Evolutionary conservation across 2,329 filamentous ascomycete species (phyloP).

Genomic region (Aspergillus sp.): DNA sequence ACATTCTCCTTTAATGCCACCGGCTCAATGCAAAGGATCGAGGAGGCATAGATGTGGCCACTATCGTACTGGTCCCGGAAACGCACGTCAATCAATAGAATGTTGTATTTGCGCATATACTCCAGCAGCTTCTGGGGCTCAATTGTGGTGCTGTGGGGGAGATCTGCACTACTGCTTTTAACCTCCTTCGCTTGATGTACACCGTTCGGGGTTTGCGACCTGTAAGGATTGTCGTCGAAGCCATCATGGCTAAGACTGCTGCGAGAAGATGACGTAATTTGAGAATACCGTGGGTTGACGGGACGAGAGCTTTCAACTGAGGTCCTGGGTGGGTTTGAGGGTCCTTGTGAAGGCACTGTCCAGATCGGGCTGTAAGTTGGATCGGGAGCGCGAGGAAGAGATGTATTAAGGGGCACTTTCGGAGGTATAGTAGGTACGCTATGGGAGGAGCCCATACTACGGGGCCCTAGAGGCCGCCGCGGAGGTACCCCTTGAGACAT

Average conservation of each 20-base stretch:
- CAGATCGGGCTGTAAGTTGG: slow-evolving; percentile 52
- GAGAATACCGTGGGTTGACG: slow-evolving; percentile 40
- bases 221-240: slow-evolving; percentile 46
- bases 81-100: slow-evolving; percentile 85
- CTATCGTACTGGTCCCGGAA: slow-evolving; percentile 77
- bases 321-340: slow-evolving; percentile 41
- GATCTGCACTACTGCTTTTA: slow-evolving; percentile 49
- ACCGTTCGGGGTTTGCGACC: slow-evolving; percentile 48
- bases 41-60: slow-evolving; percentile 82
- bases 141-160: slow-evolving; percentile 62
- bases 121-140: slow-evolving; percentile 69
- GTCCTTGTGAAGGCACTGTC: slow-evolving; percentile 41
- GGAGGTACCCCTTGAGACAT: slow-evolving; percentile 22
- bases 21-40: slow-evolving; percentile 88
- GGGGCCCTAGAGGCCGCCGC: slow-evolving; percentile 44
- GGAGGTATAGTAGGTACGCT: slow-evolving; percentile 42
- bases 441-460: slow-evolving; percentile 43
- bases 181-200: slow-evolving; percentile 38
- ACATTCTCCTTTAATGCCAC: slow-evolving; percentile 69
- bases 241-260: slow-evolving; percentile 38
- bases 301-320: slow-evolving; percentile 45
- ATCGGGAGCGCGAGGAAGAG: slow-evolving; percentile 49
- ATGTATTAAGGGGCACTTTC: slow-evolving; percentile 45
- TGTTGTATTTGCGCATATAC: slow-evolving; percentile 64
- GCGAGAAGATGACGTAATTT: slow-evolving; percentile 34